Evolutionary conservation across 345 rosid species (phyloP).

Genomic region (Boechera retrofracta): DNA sequence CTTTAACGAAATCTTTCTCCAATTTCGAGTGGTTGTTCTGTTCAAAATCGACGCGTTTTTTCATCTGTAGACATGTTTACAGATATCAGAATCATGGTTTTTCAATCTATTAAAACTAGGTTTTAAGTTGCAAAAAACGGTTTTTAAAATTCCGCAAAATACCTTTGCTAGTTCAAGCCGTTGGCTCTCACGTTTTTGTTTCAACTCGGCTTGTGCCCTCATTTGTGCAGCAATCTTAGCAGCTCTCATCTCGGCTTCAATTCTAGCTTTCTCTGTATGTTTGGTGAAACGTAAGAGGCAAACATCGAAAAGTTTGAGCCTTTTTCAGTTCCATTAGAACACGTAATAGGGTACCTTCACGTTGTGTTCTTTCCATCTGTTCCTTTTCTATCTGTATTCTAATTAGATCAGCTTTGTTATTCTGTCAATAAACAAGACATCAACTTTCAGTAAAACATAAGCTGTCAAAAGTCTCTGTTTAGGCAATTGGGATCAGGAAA

Average conservation of each 20-base stretch:
- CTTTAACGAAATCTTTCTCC: constrained; percentile 57
- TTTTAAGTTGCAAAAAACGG: not conserved
- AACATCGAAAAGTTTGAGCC: not conserved
- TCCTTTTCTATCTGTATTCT: constrained; percentile 70
- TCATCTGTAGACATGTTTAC: constrained; percentile 56
- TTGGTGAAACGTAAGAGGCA: not conserved
- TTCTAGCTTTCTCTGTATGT: constrained; percentile 68
- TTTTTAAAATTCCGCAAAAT: not conserved
- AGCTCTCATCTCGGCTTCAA: constrained; percentile 75
- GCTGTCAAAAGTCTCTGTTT: not conserved
- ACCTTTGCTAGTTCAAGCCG: constrained; percentile 73
- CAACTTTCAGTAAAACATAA: constrained; percentile 7
- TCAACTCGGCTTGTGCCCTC: constrained; percentile 63
- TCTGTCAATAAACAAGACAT: constrained; percentile 48
- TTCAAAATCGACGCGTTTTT: constrained; percentile 57
- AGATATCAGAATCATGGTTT: constrained; percentile 14
- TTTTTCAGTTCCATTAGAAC: not conserved
- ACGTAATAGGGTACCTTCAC: constrained; percentile 59
- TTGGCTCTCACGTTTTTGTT: constrained; percentile 60
- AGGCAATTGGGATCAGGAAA: constrained; percentile 2
- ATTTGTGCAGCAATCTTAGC: constrained; percentile 60
- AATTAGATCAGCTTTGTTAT: constrained; percentile 62
- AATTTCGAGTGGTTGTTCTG: constrained; percentile 48
- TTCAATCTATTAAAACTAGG: not conserved
- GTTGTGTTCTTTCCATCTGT: constrained; percentile 69